A percentile compares a stretch with the other conserved stretches of the same genome.
These are phyloP conservation scores for Pleurozium schreberi DNA, from an alignment of 225 moss, liverwort and hornwort genomes.

Conservation along the genomic window DNA sequence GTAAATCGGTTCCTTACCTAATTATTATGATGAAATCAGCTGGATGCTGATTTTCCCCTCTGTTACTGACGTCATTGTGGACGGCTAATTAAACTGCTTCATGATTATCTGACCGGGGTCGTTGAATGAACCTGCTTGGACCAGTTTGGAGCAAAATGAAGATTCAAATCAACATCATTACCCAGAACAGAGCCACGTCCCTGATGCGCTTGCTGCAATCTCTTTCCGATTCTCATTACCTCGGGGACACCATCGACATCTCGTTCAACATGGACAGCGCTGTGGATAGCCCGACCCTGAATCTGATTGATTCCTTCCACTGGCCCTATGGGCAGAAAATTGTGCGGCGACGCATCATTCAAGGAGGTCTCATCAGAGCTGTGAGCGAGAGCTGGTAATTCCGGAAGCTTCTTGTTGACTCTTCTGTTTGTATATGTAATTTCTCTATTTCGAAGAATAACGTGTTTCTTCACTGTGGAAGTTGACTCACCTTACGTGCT, in stretches of 20 bases:
- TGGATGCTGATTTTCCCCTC: background rate
- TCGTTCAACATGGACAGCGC: slow-evolving; percentile 55
- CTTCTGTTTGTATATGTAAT: no score
- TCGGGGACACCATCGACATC: slow-evolving; percentile 46
- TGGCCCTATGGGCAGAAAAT: slow-evolving; percentile 43
- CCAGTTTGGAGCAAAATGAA: slow-evolving; percentile 55
- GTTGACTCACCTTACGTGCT: background rate
- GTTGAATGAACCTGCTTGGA: background rate
- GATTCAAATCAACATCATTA: slow-evolving; percentile 47
- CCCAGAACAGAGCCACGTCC: slow-evolving; percentile 33
- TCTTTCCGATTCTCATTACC: slow-evolving; percentile 28
- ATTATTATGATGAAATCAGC: background rate
- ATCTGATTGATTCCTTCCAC: slow-evolving; percentile 17
- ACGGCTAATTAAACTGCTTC: background rate
- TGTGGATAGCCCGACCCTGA: slow-evolving; percentile 29
- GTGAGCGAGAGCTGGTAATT: slow-evolving; percentile 64
- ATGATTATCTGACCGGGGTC: background rate
- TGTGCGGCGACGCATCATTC: slow-evolving; percentile 50
- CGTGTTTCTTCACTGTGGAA: background rate
- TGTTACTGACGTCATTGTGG: background rate
- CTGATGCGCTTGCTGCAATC: slow-evolving; percentile 41
- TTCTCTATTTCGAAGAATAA: background rate
- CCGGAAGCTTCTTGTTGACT: background rate
- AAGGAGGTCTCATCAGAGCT: slow-evolving; percentile 50
- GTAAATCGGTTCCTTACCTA: background rate